phyloP scores from a whole-genome alignment of 2,329 filamentous ascomycete genomes.

The Colletotrichum navitas region DNA sequence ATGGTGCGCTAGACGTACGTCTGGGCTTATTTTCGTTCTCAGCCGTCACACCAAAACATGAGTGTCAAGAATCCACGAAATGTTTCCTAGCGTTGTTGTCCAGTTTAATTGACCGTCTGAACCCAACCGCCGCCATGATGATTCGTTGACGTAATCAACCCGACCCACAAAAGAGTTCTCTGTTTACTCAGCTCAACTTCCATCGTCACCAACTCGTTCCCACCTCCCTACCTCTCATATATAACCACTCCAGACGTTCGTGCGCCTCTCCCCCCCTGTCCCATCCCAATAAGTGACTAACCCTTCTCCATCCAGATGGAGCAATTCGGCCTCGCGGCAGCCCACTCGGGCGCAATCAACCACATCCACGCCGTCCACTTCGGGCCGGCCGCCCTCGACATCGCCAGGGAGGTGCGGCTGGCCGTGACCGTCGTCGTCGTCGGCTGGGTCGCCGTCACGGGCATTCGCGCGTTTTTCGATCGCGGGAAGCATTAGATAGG shows the following conservation, averaged over 20 bases:
- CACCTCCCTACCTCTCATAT: neutral
- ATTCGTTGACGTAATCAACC: constrained; percentile 38
- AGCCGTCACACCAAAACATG: neutral
- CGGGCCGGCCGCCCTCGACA: constrained; percentile 20
- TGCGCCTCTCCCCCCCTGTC: neutral
- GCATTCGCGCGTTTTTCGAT: constrained; percentile 16
- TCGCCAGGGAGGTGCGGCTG: constrained; percentile 28
- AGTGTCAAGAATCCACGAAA: too few relatives aligned
- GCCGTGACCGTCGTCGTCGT: constrained; percentile 33
- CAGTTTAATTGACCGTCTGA: neutral
- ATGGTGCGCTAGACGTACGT: neutral
- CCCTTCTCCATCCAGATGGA: constrained; percentile 11
- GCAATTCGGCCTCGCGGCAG: constrained; percentile 28
- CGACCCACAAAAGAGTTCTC: constrained; percentile 20
- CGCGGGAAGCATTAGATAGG: neutral
- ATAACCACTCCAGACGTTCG: neutral
- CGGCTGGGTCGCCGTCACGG: constrained; percentile 38
- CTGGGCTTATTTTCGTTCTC: neutral
- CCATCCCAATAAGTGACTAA: too few relatives aligned
- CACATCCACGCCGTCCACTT: constrained; percentile 35
- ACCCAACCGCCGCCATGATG: neutral
- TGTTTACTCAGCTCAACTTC: constrained; percentile 2
- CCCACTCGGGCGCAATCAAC: constrained; percentile 39
- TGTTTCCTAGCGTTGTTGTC: too few relatives aligned
- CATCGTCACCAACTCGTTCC: neutral